A percentile compares a stretch with the other conserved stretches of the same genome.
These are phyloP conservation scores for Epichloe hybrida DNA, from an alignment of 2,329 filamentous ascomycete species.

Conservation along the genomic window DNA sequence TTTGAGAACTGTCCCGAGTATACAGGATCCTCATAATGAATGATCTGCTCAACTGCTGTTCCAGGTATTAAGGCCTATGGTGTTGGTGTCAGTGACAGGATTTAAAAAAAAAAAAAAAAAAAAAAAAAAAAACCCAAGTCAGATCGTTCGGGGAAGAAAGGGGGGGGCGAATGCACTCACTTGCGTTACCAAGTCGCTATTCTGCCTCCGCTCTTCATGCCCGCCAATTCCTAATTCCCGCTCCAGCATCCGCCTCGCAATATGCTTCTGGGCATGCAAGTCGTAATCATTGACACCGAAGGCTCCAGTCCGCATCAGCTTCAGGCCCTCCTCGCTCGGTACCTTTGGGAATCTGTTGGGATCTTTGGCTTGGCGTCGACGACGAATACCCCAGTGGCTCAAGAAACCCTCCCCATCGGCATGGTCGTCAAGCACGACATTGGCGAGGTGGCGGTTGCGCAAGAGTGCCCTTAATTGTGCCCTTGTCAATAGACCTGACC, in stretches of 20 bases:
- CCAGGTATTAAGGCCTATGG: slow-evolving; percentile 60
- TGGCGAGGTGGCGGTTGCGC: slow-evolving; percentile 23
- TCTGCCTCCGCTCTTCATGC: slow-evolving; percentile 44
- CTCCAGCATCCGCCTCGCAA: slow-evolving; percentile 62
- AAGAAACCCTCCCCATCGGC: slow-evolving; percentile 22
- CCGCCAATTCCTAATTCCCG: slow-evolving; percentile 65
- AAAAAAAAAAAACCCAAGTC: neutral
- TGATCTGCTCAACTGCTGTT: slow-evolving; percentile 67
- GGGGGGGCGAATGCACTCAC: slow-evolving; percentile 22
- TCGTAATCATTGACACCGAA: slow-evolving; percentile 59
- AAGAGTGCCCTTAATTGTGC: slow-evolving; percentile 28
- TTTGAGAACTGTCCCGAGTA: slow-evolving; percentile 96
- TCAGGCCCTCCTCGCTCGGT: slow-evolving; percentile 61
- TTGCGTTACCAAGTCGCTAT: slow-evolving; percentile 53
- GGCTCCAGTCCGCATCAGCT: slow-evolving; percentile 67
- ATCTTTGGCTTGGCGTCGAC: slow-evolving; percentile 28
- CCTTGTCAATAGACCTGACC: slow-evolving; percentile 18
- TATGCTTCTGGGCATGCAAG: slow-evolving; percentile 40
- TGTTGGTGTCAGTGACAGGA: neutral
- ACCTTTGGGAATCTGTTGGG: slow-evolving; percentile 63
- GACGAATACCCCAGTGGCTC: slow-evolving; percentile 30
- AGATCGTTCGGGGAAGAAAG: neutral
- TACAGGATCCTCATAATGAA: slow-evolving; percentile 74
- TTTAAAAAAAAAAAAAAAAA: neutral
- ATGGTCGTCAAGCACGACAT: slow-evolving; percentile 22